phyloP scores from a whole-genome alignment of 1,284 basidiomycete genomes.

The Cutaneotrichosporon mucoides region DNA sequence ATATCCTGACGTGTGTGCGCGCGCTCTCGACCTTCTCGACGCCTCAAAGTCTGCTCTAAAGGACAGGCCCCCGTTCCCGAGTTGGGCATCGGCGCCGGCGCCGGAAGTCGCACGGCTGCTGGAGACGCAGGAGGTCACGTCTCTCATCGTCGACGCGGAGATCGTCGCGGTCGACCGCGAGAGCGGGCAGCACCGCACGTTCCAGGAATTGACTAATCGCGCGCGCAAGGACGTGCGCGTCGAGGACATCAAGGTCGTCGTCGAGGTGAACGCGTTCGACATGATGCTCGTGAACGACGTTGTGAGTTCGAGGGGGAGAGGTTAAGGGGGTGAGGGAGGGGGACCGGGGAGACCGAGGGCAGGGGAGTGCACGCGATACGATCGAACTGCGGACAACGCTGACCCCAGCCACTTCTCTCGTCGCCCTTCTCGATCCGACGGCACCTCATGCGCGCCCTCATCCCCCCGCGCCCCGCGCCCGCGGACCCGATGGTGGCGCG shows the following conservation, averaged over 20 bases:
- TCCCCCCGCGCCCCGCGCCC: constrained; percentile 53
- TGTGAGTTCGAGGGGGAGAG: constrained; percentile 53
- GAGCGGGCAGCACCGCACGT: constrained; percentile 81
- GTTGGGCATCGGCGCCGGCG: constrained; percentile 27
- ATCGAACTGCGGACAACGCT: neutral
- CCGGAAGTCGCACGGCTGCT: constrained; percentile 31
- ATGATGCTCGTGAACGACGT: constrained; percentile 90
- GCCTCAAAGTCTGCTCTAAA: constrained; percentile 3
- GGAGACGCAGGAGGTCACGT: constrained; percentile 50
- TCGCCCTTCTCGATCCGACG: constrained; percentile 71
- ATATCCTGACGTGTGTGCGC: constrained; percentile 79
- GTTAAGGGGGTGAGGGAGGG: too few relatives aligned
- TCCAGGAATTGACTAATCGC: constrained; percentile 91
- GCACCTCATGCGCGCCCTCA: constrained; percentile 61
- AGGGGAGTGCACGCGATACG: neutral
- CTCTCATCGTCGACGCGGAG: constrained; percentile 93
- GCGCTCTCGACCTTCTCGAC: constrained; percentile 51
- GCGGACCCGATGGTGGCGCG: constrained; percentile 57
- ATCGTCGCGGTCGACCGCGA: constrained; percentile 91
- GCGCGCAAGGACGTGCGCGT: constrained; percentile 97
- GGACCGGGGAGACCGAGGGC: too few relatives aligned
- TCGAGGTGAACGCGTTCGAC: constrained; percentile 95
- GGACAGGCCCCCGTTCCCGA: constrained; percentile 24
- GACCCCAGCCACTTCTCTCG: constrained; percentile 62
- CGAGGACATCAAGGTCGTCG: constrained; percentile 91